Percentiles rank a stretch among this genome's conserved stretches.
phyloP scores from a whole-genome alignment of 2,329 filamentous ascomycete genomes.

The Botrytis medusae region DNA sequence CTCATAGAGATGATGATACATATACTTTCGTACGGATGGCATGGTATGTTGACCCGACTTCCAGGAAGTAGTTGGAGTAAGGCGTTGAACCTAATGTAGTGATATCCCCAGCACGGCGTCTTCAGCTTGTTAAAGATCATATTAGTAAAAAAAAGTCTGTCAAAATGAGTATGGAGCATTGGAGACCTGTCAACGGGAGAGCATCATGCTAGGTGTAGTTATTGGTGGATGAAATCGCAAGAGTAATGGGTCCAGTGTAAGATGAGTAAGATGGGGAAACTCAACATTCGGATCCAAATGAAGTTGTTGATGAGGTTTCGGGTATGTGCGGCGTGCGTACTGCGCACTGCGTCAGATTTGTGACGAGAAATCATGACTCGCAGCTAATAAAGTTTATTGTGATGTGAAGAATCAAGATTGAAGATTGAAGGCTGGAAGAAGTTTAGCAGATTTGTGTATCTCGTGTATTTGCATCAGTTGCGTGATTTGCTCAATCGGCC shows the following conservation, averaged over 20 bases:
- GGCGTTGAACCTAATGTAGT: slow-evolving; percentile 5
- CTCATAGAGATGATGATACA: slow-evolving; percentile 2
- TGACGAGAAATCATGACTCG: slow-evolving; percentile 7
- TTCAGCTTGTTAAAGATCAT: not conserved
- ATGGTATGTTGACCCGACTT: not conserved
- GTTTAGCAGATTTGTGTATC: not conserved
- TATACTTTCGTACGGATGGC: not conserved
- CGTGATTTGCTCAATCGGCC: not conserved
- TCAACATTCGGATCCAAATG: not conserved
- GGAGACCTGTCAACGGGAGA: slow-evolving; percentile 3
- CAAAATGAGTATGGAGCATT: slow-evolving; percentile 9
- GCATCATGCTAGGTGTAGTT: not conserved
- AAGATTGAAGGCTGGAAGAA: not conserved
- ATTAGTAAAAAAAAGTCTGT: not conserved
- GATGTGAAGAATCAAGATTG: not conserved
- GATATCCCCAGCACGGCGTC: not conserved
- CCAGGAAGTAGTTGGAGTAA: not conserved
- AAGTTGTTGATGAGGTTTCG: not conserved
- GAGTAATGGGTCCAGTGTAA: not conserved
- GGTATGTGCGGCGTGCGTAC: not conserved
- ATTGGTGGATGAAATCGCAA: slow-evolving; percentile 2
- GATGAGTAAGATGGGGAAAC: not conserved
- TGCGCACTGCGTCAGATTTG: not conserved
- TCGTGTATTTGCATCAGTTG: slow-evolving; percentile 4
- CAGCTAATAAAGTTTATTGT: not conserved